Evolutionary conservation across 2,329 filamentous ascomycete genomes (phyloP).

Genomic region (Huntiella moniliformis): DNA sequence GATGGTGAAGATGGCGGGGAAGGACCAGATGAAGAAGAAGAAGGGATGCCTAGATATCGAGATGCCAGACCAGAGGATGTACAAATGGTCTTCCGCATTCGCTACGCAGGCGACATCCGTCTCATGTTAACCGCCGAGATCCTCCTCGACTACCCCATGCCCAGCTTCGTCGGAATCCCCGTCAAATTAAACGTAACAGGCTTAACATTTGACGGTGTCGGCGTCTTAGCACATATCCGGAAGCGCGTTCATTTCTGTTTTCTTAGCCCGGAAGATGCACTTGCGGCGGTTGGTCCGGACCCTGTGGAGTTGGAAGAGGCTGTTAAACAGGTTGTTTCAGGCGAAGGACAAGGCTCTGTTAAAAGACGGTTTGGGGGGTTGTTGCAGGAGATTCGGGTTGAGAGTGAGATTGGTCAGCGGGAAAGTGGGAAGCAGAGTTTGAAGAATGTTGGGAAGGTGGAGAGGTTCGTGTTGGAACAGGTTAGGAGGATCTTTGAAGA

Average conservation of each 20-base stretch:
- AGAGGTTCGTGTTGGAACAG: constrained; percentile 91
- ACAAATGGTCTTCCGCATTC: constrained; percentile 80
- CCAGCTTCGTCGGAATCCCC: constrained; percentile 89
- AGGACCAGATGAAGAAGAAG: constrained; percentile 11
- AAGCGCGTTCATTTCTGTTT: constrained; percentile 88
- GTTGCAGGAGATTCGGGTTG: constrained; percentile 81
- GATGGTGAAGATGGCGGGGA: constrained; percentile 2
- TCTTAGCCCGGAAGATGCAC: constrained; percentile 74
- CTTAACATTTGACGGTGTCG: constrained; percentile 84
- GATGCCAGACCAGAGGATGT: constrained; percentile 72
- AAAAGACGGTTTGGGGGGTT: constrained; percentile 44
- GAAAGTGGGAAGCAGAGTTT: constrained; percentile 84
- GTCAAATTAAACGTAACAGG: constrained; percentile 90
- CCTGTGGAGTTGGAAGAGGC: constrained; percentile 18
- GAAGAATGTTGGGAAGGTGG: constrained; percentile 97
- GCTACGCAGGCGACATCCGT: constrained; percentile 72
- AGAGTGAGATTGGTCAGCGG: constrained; percentile 90
- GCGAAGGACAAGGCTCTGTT: no score
- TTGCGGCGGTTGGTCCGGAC: constrained; percentile 44
- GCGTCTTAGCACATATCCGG: constrained; percentile 77
- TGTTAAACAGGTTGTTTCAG: constrained; percentile 13
- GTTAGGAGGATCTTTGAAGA: constrained; percentile 95
- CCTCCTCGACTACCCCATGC: constrained; percentile 93
- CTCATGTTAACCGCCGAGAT: constrained; percentile 89
- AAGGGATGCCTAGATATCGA: constrained; percentile 29